These are phyloP conservation scores for Anthracocystis panici-leucophaei DNA, from an alignment of 1,284 basidiomycete genomes.

Conservation along the genomic window DNA sequence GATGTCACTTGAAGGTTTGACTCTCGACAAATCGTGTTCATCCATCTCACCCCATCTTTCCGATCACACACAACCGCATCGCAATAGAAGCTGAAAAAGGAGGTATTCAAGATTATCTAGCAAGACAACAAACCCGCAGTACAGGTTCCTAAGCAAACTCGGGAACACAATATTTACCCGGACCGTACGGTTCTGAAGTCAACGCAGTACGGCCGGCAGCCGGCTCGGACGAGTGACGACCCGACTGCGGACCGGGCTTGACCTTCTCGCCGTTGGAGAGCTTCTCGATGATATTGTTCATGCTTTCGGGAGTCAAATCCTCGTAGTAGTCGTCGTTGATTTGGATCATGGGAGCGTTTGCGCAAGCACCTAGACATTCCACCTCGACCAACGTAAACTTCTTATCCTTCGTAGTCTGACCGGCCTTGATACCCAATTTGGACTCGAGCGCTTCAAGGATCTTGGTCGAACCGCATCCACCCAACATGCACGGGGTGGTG, in stretches of 20 bases:
- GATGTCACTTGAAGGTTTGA: too few species aligned
- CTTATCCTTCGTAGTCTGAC: constrained; percentile 91
- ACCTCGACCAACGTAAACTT: constrained; percentile 98
- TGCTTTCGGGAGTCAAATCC: constrained; percentile 92
- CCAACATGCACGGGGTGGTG: constrained; percentile 97
- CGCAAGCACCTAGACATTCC: constrained; percentile 95
- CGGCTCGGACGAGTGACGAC: constrained; percentile 82
- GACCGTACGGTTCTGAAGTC: constrained; percentile 88
- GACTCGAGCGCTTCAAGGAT: constrained; percentile 87
- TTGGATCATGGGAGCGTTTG: constrained; percentile 99
- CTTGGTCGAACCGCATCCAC: constrained; percentile 83
- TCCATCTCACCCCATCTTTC: background rate
- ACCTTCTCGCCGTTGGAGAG: constrained; percentile 87
- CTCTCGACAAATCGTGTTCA: too few species aligned
- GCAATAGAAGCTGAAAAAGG: constrained; percentile 6
- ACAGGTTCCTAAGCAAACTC: constrained; percentile 77
- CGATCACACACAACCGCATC: too few species aligned
- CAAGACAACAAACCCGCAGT: background rate
- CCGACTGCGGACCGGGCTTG: constrained; percentile 90
- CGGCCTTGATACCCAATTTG: constrained; percentile 86
- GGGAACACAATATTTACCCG: constrained; percentile 86
- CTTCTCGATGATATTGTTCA: constrained; percentile 86
- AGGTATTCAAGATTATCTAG: constrained; percentile 35
- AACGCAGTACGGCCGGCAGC: constrained; percentile 86
- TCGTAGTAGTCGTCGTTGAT: constrained; percentile 98